Base-by-base conservation (phyloP, 2,329 filamentous ascomycete genomes). In the Dothistroma septosporum region DNA sequence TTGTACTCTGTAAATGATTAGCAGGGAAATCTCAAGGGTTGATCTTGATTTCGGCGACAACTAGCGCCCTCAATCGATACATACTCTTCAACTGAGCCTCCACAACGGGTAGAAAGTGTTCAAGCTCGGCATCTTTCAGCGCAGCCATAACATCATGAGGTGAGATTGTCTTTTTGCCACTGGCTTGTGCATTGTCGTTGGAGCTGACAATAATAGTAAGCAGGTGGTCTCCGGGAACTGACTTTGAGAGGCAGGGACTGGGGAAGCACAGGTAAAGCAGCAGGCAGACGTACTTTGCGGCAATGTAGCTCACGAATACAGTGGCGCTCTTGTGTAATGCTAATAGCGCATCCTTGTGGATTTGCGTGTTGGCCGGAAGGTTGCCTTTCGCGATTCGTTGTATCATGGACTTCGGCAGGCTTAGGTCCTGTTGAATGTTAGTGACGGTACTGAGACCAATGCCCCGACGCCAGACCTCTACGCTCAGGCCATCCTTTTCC, bases 311-410 rank as follows among this genome's bases (percentile, higher is more conserved):
- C 68, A 94, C 88, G 71, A 94, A 94, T 0, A 94, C 87, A 1
- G 89, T 92, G 8, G 90, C 88, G 75, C 88, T 89, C 77, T 92
- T 92, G 66, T 85, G 88, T 78, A 94, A 83, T 10, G 90, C 90
- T 55, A 91, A 77, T 58, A 92, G 84, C 47, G 90, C 90, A 77
- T 92, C 91, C 70, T 87, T 90, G 73, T 93, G 89, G 53, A 93
- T 90, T 75, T 91, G 88, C 5, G 90, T 92, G 72, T 92, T 92
- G 6, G 89, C 82, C 0, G 90, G 90, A 5, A 94, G 79, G 6
- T 91, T 89, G 46, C 89, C 88, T 77, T 93, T 93, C 46, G 89
- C 88, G 35, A 94, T 81, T 57, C 90, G 83, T 57, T 88, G 89
- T 66, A 93, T 87, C 76, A 93, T 91, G 7, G 89, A 91, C 72